Base-by-base conservation (phyloP, 495 filamentous ascomycete genomes). In the Amniculicola lignicola region DNA sequence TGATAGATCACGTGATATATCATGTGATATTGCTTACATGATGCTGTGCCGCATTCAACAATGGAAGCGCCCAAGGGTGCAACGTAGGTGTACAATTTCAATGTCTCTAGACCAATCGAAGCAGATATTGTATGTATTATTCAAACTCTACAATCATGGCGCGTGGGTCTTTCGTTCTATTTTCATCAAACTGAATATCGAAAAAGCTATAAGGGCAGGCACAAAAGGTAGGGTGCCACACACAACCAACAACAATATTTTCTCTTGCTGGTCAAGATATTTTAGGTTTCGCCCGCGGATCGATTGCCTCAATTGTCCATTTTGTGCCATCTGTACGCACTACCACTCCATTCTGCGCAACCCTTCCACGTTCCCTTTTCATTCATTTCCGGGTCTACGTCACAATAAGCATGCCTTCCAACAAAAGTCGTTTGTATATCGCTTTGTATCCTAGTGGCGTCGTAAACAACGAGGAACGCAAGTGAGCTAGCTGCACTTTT, bases 391-490 rank as follows among this genome's bases (percentile, higher is more conserved):
- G 11, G 28, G 19, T 36, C 15, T 24, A 14, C 46, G 46, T 31
- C 16, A 40, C 37, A 28, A 15, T 42, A 25, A 40, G n/a, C 23
- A 52, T 52, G 48, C 48, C 48, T 42, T 40, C 35, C 22, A 52
- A 52, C 48, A 52, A 52, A 22, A 52, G 22, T 25, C 48, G 48
- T 25, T 22, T 52, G 35, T 52, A 52, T 24, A 41, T 52, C 22
- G 36, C 48, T 4, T 42, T 52, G 22, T 52, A 52, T 33, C 48
- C 48, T n/a, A 52, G 48, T 37, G 48, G 48, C 23, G 48, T 52
- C n/a, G 35, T 21, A 42, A 52, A 52, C 48, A 52, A 52, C 36
- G 48, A 52, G 48, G 48, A 52, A 41, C 48, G 48, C 35, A 52
- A 52, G 48, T 52, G 48, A 52, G 48, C 14, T 40, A 52, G 33